Evolutionary conservation across 495 filamentous ascomycete species (phyloP).

Genomic region (Darksidea phi): DNA sequence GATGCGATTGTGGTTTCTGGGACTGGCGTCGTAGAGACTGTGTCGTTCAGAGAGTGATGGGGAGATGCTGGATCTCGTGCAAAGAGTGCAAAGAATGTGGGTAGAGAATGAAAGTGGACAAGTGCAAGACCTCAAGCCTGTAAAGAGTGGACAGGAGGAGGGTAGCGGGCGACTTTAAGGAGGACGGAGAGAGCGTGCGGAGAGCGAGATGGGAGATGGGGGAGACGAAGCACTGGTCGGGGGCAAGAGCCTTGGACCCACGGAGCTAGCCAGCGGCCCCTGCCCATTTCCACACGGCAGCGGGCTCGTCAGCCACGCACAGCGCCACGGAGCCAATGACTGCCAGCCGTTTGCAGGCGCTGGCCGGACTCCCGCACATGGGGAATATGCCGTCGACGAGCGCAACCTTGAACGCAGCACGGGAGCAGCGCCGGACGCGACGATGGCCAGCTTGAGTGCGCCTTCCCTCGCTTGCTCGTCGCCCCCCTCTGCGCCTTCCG

Average conservation of each 20-base stretch:
- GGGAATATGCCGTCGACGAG: neutral
- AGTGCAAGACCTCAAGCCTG: constrained; percentile 34
- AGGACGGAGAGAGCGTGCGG: neutral
- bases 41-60: constrained; percentile 17
- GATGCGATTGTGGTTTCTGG: neutral
- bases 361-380: neutral
- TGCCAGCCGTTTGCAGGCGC: neutral
- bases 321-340: neutral
- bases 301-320: neutral
- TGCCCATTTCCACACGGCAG: neutral
- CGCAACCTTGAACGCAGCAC: neutral
- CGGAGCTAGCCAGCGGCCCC: neutral
- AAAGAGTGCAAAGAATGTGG: constrained; percentile 21
- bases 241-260: neutral
- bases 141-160: constrained; percentile 34
- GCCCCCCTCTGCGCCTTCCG: too few species aligned
- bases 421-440: neutral
- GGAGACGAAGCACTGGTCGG: constrained; percentile 1
- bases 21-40: constrained; percentile 14
- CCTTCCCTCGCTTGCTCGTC: too few species aligned
- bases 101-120: constrained; percentile 16
- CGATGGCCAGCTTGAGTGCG: too few species aligned
- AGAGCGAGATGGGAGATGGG: neutral
- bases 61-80: constrained; percentile 31
- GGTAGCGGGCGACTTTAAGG: constrained; percentile 15